Evolutionary conservation across 352 stramenopile genomes (phyloP).

Genomic region (Pythium coloratum): DNA sequence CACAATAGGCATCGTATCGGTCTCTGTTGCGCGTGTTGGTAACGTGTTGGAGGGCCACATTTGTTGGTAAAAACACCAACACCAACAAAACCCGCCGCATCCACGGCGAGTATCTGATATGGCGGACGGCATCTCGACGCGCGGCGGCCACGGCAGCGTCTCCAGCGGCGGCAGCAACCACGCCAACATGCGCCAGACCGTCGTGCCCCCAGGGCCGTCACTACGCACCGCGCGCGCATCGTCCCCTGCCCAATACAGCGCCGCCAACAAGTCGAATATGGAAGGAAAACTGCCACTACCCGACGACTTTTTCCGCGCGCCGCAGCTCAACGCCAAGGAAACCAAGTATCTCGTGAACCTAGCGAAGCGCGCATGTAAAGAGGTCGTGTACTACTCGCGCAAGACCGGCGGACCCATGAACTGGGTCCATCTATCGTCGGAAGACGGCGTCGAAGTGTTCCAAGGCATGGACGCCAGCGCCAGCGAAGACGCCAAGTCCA

Average conservation of each 20-base stretch:
- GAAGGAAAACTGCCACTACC: conserved; percentile 56
- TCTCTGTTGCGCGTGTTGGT: not conserved
- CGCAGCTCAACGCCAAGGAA: conserved; percentile 61
- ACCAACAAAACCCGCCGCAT: not conserved
- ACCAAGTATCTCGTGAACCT: conserved; percentile 66
- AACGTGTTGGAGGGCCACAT: not conserved
- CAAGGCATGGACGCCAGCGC: conserved; percentile 60
- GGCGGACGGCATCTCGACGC: conserved; percentile 7
- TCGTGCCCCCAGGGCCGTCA: not conserved
- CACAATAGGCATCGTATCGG: not conserved
- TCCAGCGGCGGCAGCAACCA: conserved; percentile 11
- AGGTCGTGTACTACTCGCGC: conserved; percentile 84
- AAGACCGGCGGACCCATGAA: conserved; percentile 66
- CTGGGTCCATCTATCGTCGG: conserved; percentile 73
- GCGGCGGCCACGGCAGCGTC: conserved; percentile 11
- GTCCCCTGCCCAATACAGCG: not conserved
- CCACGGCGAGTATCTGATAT: not conserved
- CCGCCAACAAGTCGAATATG: not conserved
- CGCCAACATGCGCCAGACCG: conserved; percentile 1
- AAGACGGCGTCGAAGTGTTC: conserved; percentile 74
- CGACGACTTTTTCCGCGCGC: conserved; percentile 67
- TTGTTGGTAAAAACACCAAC: conserved; percentile 3
- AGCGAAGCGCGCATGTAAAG: conserved; percentile 80
- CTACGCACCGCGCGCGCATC: not conserved
- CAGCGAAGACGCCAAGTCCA: conserved; percentile 28